Evolutionary conservation across 1,284 basidiomycete species (phyloP).

Genomic region (Calocybe gambosa): DNA sequence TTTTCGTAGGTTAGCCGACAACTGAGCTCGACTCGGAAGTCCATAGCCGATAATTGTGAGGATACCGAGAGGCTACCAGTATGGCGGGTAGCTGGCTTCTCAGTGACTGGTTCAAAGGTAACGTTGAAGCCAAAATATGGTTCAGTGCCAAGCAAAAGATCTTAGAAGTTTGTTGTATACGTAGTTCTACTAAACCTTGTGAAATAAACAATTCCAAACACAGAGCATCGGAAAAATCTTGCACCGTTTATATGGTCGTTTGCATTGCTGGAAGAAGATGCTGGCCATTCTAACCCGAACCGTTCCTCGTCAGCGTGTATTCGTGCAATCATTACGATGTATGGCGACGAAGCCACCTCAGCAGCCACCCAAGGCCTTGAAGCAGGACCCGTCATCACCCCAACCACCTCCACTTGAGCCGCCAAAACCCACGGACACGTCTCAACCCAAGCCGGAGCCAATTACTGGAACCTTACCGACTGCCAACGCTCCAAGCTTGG

Average conservation of each 20-base stretch:
- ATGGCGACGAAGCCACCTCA: constrained; percentile 25
- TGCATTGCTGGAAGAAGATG: constrained; percentile 9
- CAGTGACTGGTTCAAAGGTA: too few species aligned
- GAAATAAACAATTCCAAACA: constrained; percentile 4
- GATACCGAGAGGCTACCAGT: not conserved
- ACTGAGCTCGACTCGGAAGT: not conserved
- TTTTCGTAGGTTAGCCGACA: not conserved
- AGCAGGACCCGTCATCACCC: constrained; percentile 4
- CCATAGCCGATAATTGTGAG: not conserved
- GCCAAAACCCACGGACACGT: constrained; percentile 1
- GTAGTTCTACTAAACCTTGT: not conserved
- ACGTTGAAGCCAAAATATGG: too few species aligned
- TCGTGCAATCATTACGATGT: constrained; percentile 27
- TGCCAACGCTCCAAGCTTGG: constrained; percentile 39
- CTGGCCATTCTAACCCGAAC: constrained; percentile 27
- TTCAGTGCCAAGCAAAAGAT: not conserved
- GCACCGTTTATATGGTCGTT: not conserved
- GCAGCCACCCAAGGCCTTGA: constrained; percentile 10
- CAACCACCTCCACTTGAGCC: not conserved
- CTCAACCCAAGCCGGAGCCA: constrained; percentile 3
- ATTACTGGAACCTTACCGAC: constrained; percentile 10
- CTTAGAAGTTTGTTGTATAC: not conserved
- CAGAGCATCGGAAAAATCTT: not conserved
- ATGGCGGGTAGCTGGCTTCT: too few species aligned
- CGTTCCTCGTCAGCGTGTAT: constrained; percentile 26